Conservation (phyloP, 2,329 filamentous ascomycete species). For the Aspergillus aculeatus region DNA sequence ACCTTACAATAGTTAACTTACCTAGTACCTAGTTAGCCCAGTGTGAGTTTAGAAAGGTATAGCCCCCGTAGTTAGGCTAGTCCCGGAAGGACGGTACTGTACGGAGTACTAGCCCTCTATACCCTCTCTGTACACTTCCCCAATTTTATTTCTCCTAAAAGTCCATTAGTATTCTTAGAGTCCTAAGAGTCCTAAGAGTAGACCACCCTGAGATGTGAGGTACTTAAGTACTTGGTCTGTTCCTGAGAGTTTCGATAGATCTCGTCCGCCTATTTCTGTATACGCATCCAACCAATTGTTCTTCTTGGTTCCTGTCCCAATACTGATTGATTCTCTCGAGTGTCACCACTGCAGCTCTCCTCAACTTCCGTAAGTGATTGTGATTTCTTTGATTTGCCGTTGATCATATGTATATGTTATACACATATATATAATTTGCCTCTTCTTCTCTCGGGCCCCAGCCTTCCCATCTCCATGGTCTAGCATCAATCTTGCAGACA, state of each 20-base stretch:
- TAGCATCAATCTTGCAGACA: not conserved
- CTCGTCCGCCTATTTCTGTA: not conserved
- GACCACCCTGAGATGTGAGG: not conserved
- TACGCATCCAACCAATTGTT: not conserved
- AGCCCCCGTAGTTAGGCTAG: not conserved
- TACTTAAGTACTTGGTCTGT: slow-evolving; percentile 8
- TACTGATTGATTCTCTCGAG: not conserved
- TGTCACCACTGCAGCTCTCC: not conserved
- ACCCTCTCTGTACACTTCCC: not conserved
- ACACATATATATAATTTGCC: not conserved
- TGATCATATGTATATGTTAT: not conserved
- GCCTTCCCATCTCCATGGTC: not conserved
- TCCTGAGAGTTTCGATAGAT: slow-evolving; percentile 1
- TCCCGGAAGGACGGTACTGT: slow-evolving; percentile 6
- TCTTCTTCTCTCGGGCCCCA: not conserved
- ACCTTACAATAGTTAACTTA: no score
- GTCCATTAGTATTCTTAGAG: not conserved
- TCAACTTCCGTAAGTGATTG: not conserved
- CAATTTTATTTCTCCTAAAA: not conserved
- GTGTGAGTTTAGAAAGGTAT: no score
- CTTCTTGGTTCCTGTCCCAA: not conserved
- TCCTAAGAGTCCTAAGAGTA: not conserved
- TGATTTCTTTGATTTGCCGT: not conserved
- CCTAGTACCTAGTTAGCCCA: no score
- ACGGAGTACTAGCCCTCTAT: not conserved